phyloP scores from a whole-genome alignment of 352 stramenopile species.

The Peronospora destructor region DNA sequence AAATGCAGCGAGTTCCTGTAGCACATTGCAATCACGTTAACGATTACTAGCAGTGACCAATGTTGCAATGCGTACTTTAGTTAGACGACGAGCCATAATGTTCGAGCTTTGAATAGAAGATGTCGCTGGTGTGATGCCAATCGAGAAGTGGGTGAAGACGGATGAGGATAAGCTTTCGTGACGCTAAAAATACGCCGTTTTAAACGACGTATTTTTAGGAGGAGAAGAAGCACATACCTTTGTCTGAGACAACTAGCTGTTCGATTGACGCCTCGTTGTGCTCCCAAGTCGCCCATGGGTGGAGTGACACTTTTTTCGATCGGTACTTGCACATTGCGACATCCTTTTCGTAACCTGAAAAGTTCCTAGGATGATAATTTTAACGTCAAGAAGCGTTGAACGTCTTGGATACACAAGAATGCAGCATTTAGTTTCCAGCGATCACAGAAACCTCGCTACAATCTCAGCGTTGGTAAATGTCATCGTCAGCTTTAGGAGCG shows the following conservation, averaged over 20 bases:
- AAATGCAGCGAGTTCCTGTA: constrained; percentile 80
- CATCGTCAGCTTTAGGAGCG: no score
- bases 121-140: constrained; percentile 16
- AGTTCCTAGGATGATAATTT: no score
- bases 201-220: constrained; percentile 21
- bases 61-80: constrained; percentile 43
- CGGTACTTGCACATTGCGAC: no score
- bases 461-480: no score
- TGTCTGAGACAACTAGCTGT: constrained; percentile 7
- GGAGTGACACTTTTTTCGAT: no score
- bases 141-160: constrained; percentile 24
- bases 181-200: constrained; percentile 6
- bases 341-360: no score
- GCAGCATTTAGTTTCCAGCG: no score
- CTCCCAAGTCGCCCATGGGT: constrained; percentile 30
- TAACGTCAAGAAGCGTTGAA: no score
- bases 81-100: constrained; percentile 73
- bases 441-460: no score
- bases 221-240: neutral
- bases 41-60: neutral
- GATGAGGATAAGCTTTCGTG: neutral
- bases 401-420: no score
- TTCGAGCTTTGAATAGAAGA: neutral
- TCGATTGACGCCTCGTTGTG: constrained; percentile 14
- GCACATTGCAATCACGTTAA: neutral